Conservation (phyloP, 176 grass and related monocot species). For the Oryza officinalis region DNA sequence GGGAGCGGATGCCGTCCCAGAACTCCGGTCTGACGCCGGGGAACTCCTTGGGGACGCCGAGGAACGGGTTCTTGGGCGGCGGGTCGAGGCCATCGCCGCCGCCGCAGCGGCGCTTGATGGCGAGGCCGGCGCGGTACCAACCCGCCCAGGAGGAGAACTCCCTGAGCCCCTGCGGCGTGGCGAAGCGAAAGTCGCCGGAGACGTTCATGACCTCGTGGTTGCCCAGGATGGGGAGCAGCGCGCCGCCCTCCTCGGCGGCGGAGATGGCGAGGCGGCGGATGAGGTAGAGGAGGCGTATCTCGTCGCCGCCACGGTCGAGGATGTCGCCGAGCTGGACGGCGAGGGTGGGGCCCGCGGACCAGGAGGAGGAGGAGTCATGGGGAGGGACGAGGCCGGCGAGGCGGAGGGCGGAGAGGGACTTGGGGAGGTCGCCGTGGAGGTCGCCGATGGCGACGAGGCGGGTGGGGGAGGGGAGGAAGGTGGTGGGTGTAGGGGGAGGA, state of each 20-base stretch:
- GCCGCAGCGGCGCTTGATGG: constrained; percentile 79
- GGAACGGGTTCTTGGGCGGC: constrained; percentile 67
- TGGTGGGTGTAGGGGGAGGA: constrained; percentile 1
- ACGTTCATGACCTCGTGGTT: constrained; percentile 99
- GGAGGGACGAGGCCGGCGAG: constrained; percentile 61
- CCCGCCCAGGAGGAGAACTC: constrained; percentile 73
- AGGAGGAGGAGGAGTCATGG: constrained; percentile 1
- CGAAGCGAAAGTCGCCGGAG: constrained; percentile 73
- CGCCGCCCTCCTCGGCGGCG: constrained; percentile 62
- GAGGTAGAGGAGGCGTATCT: constrained; percentile 83
- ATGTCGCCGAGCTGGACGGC: constrained; percentile 92
- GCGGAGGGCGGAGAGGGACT: constrained; percentile 70
- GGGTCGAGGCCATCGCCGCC: constrained; percentile 33
- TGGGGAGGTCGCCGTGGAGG: constrained; percentile 85
- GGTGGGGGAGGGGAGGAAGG: constrained; percentile 53
- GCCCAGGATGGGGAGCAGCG: constrained; percentile 69
- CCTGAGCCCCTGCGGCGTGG: constrained; percentile 55
- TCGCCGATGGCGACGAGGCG: constrained; percentile 89
- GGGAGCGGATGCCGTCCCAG: constrained; percentile 81
- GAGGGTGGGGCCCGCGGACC: constrained; percentile 69
- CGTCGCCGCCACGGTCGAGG: constrained; percentile 90
- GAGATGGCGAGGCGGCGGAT: constrained; percentile 67
- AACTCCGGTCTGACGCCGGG: constrained; percentile 72
- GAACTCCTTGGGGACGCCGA: constrained; percentile 74
- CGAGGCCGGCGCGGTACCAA: constrained; percentile 73